A percentile compares a stretch with the other conserved stretches of the same genome.
Evolutionary conservation across 768 basidiomycete genomes (phyloP).

Genomic region (Lactarius pseudohatsudake): DNA sequence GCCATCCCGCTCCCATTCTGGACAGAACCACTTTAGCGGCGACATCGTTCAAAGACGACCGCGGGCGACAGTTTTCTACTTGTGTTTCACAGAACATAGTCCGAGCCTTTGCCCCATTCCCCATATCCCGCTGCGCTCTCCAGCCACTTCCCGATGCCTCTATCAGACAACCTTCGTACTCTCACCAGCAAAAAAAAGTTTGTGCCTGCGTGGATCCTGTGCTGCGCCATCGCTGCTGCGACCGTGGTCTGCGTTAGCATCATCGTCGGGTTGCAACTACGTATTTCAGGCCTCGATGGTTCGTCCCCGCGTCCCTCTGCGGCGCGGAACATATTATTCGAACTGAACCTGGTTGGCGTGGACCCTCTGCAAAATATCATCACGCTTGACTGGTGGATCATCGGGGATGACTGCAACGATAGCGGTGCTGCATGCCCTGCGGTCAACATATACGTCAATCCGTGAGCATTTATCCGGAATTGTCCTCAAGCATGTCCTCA

Average conservation of each 20-base stretch:
- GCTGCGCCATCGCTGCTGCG: not conserved
- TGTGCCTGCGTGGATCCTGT: not conserved
- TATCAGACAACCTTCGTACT: not conserved
- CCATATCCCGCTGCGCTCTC: not conserved
- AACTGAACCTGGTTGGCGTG: constrained; percentile 6
- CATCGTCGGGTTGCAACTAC: constrained; percentile 7
- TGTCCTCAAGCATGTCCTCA: not conserved
- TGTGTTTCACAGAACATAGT: not conserved
- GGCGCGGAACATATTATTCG: constrained; percentile 6
- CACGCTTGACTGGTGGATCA: constrained; percentile 18
- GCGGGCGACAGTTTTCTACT: not conserved
- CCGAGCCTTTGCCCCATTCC: not conserved
- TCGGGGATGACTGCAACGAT: constrained; percentile 11
- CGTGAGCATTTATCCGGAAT: not conserved
- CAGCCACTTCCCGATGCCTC: not conserved
- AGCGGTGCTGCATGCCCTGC: not conserved
- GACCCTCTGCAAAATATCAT: constrained; percentile 11
- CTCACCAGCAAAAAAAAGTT: not conserved
- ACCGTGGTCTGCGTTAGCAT: constrained; percentile 12
- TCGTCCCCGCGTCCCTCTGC: constrained; percentile 14
- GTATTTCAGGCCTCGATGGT: constrained; percentile 1
- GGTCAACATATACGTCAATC: constrained; percentile 20
- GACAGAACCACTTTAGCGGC: too few relatives aligned
- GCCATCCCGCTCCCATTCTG: not conserved
- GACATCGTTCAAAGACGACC: not conserved